These are phyloP conservation scores for Hymenochaete sp. DNA, from an alignment of 1,284 basidiomycete species.

Conservation along the genomic window DNA sequence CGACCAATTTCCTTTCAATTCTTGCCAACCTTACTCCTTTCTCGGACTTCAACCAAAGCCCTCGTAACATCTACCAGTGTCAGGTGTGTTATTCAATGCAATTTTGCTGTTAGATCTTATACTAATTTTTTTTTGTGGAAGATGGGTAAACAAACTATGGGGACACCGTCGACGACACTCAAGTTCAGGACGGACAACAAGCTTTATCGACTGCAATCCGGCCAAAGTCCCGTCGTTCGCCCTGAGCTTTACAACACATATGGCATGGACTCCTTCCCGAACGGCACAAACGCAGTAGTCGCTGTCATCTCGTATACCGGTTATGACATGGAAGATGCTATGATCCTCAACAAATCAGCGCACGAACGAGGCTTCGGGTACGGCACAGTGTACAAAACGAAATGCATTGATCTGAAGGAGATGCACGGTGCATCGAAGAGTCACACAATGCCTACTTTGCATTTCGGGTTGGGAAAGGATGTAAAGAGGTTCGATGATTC, in stretches of 20 bases:
- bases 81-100: slow-evolving; percentile 46
- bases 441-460: slow-evolving; percentile 47
- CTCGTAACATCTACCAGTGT: slow-evolving; percentile 83
- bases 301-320: slow-evolving; percentile 99
- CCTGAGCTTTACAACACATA: slow-evolving; percentile 92
- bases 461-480: slow-evolving; percentile 85
- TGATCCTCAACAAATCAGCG: slow-evolving; percentile 99
- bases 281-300: slow-evolving; percentile 96
- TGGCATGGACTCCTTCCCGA: slow-evolving; percentile 98
- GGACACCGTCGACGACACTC: slow-evolving; percentile 89
- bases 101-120: neutral
- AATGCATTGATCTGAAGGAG: slow-evolving; percentile 87
- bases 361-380: slow-evolving; percentile 98
- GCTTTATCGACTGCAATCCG: slow-evolving; percentile 91
- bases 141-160: slow-evolving; percentile 99
- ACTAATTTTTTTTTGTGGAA: slow-evolving; percentile 28
- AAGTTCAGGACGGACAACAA: slow-evolving; percentile 97
- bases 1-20: slow-evolving; percentile 92
- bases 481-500: slow-evolving; percentile 53
- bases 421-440: slow-evolving; percentile 57
- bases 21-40: slow-evolving; percentile 76
- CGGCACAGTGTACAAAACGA: slow-evolving; percentile 94
- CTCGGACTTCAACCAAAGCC: slow-evolving; percentile 97
- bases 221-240: slow-evolving; percentile 92
- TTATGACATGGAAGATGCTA: slow-evolving; percentile 99